phyloP scores from a whole-genome alignment of 208 protist species.

The Trichomonas gallinae region DNA sequence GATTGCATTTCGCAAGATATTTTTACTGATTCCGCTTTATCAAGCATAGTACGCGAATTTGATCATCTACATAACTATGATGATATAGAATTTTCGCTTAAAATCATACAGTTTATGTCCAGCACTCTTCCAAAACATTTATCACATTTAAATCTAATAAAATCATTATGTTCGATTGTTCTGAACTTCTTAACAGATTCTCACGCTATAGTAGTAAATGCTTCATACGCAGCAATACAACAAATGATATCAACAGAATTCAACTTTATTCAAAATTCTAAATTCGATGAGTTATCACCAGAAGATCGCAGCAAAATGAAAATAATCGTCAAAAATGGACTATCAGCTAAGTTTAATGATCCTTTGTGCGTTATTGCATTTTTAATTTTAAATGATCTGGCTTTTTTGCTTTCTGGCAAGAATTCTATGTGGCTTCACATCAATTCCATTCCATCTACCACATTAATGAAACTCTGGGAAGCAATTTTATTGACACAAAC shows the following conservation, averaged over 20 bases:
- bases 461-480: not conserved
- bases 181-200: not conserved
- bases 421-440: not conserved
- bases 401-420: not conserved
- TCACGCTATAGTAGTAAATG: not conserved
- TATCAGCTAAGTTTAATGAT: not conserved
- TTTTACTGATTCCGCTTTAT: not conserved
- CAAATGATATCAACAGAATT: not conserved
- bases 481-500: not conserved
- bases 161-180: not conserved
- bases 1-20: not conserved
- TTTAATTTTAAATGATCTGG: not conserved
- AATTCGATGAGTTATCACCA: not conserved
- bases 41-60: not conserved
- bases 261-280: not conserved
- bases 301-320: not conserved
- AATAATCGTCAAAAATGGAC: not conserved
- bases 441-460: not conserved
- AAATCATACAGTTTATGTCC: not conserved
- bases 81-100: not conserved
- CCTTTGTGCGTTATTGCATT: not conserved
- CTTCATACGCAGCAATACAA: not conserved
- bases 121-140: not conserved
- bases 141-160: not conserved
- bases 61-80: not conserved